These are phyloP conservation scores for Cinnamomum micranthum DNA, from an alignment of 164 flowering plant genomes.

Conservation along the genomic window DNA sequence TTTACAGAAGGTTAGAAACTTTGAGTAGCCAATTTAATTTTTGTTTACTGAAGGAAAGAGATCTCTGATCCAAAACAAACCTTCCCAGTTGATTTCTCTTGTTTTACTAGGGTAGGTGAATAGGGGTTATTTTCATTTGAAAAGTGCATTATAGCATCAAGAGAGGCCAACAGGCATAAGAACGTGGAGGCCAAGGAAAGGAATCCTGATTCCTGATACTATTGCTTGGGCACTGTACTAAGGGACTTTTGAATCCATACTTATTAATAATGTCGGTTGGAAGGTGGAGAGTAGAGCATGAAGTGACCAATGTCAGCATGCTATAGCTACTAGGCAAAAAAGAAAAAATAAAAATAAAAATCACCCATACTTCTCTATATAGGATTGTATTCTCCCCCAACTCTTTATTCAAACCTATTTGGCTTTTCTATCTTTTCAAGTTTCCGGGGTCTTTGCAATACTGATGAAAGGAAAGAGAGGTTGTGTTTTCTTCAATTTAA, in stretches of 20 bases:
- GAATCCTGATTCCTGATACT: constrained; percentile 20
- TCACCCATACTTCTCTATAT: not conserved
- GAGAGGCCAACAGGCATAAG: not conserved
- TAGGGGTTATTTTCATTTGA: not conserved
- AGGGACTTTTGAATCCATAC: constrained; percentile 6
- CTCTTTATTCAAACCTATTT: not conserved
- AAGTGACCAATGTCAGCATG: constrained; percentile 19
- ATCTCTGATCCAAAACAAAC: not conserved
- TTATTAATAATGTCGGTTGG: constrained; percentile 23
- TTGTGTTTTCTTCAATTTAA: not conserved
- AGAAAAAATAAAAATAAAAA: no score
- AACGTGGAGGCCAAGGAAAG: constrained; percentile 33
- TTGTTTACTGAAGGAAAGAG: not conserved
- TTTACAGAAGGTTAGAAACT: no score
- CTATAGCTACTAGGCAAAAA: not conserved
- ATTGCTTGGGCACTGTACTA: constrained; percentile 8
- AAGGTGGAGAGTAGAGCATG: not conserved
- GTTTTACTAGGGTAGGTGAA: not conserved
- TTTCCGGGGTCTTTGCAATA: not conserved
- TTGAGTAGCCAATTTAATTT: not conserved
- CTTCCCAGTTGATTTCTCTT: not conserved
- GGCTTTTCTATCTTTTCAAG: not conserved
- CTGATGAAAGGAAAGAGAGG: not conserved
- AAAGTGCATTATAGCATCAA: not conserved
- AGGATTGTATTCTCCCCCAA: not conserved